Evolutionary conservation across 257 asterid genomes (phyloP), one percentile per base, ranked within the genome.

Genomic region (Rauvolfia tetraphylla): DNA sequence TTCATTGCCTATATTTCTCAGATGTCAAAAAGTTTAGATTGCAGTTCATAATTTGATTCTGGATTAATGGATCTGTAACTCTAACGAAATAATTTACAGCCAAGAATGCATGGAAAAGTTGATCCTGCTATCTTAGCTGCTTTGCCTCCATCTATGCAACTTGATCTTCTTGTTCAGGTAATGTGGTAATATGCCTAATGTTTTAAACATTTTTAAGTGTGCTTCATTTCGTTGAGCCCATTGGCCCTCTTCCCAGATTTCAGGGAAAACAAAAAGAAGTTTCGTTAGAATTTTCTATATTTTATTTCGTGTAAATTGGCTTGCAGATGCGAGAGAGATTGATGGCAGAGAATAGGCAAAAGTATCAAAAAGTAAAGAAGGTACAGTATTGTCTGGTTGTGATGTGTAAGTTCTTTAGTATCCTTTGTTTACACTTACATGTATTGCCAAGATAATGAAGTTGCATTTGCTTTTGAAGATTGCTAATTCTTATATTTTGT

Each of bases 61-160:
- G 68, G 9, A 71, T 41, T 8, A 46, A 13, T 46, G 51, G 13
- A 20, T 42, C 31, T 25, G 42, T 61, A 1, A 31, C 66, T 20
- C 22, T 75, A 54, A 13, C 13, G 34, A 65, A 42, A 70, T 73
- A 38, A 67, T 70, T n/a, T 84, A 80, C 83, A 95, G 99, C 98
- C 98, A 33, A 88, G 86, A 81, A 91, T 91, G 88, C 86, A 91
- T 54, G 98, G 96, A 78, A 91, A 88, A 79, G 83, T 95, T 78
- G 99, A 95, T 88, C 99, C 98, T 74, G 93, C 97, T 62, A 83
- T 95, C 73, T 84, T 95, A 87, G 99, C 99, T 73, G 75, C 95
- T 74, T 81, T 95, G 84, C 99, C 99, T 79, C 99, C 98, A 46
- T 95, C 99, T 1, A 89, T 95, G 99, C 99, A 95, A 83, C 98